Conservation (phyloP, 768 basidiomycete genomes). For the Boletellus emodensis region DNA sequence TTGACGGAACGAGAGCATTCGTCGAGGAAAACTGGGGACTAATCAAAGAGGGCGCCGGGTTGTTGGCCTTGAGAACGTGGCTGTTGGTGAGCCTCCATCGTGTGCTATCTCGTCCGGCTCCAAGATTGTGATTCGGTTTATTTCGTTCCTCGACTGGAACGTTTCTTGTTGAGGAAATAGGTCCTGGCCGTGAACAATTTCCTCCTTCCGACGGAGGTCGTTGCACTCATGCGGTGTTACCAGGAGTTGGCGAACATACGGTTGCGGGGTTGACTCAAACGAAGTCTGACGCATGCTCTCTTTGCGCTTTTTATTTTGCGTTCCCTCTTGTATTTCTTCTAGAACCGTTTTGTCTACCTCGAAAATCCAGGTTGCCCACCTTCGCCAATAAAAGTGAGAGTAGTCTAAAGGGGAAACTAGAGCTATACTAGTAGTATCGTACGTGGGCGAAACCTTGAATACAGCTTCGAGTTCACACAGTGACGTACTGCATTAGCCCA, state of each 20-base stretch:
- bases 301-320: no score
- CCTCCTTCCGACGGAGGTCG: conserved; percentile 48
- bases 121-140: neutral
- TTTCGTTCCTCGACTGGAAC: neutral
- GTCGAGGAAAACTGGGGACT: conserved; percentile 58
- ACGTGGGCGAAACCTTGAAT: no score
- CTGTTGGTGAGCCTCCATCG: conserved; percentile 43
- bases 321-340: neutral
- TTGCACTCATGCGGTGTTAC: conserved; percentile 49
- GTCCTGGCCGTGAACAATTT: conserved; percentile 53
- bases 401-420: no score
- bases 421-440: no score
- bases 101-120: neutral
- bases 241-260: conserved; percentile 47
- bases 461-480: no score
- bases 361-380: no score
- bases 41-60: conserved; percentile 68
- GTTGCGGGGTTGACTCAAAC: conserved; percentile 28
- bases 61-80: conserved; percentile 59
- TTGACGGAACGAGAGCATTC: conserved; percentile 50
- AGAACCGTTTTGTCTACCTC: no score
- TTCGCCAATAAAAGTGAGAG: no score
- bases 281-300: neutral
- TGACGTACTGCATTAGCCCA: no score
- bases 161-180: conserved; percentile 27